A percentile compares a stretch with the other conserved stretches of the same genome.
These are phyloP conservation scores for Beauveria brongniartii DNA, from an alignment of 2,329 filamentous ascomycete species.

Conservation along the genomic window DNA sequence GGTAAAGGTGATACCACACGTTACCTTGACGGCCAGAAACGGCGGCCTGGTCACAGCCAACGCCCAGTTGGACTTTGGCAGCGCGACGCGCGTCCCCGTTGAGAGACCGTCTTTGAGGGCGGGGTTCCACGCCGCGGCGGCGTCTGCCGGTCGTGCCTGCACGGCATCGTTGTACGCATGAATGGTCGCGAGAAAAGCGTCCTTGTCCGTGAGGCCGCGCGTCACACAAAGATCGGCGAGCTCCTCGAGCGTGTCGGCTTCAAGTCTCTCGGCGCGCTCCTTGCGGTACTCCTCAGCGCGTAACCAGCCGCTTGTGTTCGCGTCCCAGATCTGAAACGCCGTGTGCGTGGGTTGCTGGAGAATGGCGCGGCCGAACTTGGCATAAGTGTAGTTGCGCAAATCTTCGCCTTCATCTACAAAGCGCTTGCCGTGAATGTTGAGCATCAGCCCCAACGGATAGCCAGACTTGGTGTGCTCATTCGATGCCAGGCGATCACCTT, in stretches of 20 bases:
- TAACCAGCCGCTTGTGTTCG: constrained; percentile 41
- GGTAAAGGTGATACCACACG: constrained; percentile 59
- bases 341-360: constrained; percentile 47
- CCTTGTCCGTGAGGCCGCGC: constrained; percentile 37
- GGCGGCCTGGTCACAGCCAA: constrained; percentile 47
- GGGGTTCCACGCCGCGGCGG: constrained; percentile 47
- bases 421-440: constrained; percentile 49
- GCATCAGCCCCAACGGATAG: constrained; percentile 58
- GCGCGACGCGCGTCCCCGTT: constrained; percentile 40
- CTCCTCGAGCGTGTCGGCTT: constrained; percentile 42
- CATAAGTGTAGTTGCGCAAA: constrained; percentile 60
- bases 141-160: constrained; percentile 33
- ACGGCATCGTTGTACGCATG: constrained; percentile 51
- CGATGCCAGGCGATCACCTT: constrained; percentile 49
- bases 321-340: constrained; percentile 60
- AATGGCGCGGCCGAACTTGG: constrained; percentile 55
- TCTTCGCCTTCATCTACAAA: constrained; percentile 62
- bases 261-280: constrained; percentile 46
- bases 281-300: constrained; percentile 54
- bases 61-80: constrained; percentile 61
- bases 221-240: constrained; percentile 41
- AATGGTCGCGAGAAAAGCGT: constrained; percentile 43
- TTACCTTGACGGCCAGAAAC: constrained; percentile 56
- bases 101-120: constrained; percentile 53
- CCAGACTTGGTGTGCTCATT: constrained; percentile 64